Conservation (phyloP, 805 yeast species). For the Saturnispora zaruensis region DNA sequence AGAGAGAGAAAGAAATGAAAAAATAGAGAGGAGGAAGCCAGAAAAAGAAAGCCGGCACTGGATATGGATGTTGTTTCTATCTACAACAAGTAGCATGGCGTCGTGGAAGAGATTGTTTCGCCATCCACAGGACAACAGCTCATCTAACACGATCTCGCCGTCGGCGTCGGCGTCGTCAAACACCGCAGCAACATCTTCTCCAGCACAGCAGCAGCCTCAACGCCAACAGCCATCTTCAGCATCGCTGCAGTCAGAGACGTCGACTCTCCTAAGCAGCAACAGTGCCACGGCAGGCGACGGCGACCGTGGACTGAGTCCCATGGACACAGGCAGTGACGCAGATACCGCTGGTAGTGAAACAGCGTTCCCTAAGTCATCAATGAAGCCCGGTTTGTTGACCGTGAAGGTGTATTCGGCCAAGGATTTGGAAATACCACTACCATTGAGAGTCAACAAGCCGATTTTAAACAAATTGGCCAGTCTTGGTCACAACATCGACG, state of each 20-base stretch:
- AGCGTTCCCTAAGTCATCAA: slow-evolving; percentile 3
- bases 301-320: not conserved
- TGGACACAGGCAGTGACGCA: not conserved
- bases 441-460: slow-evolving; percentile 54
- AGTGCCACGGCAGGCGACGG: not conserved
- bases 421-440: slow-evolving; percentile 61
- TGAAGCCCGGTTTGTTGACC: slow-evolving; percentile 64
- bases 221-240: not conserved
- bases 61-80: slow-evolving; percentile 1
- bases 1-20: not conserved
- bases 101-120: slow-evolving; percentile 9
- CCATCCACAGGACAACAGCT: slow-evolving; percentile 7
- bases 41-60: not conserved
- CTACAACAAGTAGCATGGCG: not conserved
- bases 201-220: not conserved
- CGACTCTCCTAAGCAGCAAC: not conserved
- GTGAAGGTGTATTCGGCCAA: slow-evolving; percentile 68
- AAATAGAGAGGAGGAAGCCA: not conserved
- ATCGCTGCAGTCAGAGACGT: not conserved
- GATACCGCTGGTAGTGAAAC: not conserved
- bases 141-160: not conserved
- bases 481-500: slow-evolving; percentile 38
- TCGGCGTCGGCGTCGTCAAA: not conserved
- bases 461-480: slow-evolving; percentile 57
- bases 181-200: not conserved